A percentile compares a stretch with the other conserved stretches of the same genome.
Conservation (phyloP, 2,329 filamentous ascomycete genomes). For the Gyromitra esculenta region DNA sequence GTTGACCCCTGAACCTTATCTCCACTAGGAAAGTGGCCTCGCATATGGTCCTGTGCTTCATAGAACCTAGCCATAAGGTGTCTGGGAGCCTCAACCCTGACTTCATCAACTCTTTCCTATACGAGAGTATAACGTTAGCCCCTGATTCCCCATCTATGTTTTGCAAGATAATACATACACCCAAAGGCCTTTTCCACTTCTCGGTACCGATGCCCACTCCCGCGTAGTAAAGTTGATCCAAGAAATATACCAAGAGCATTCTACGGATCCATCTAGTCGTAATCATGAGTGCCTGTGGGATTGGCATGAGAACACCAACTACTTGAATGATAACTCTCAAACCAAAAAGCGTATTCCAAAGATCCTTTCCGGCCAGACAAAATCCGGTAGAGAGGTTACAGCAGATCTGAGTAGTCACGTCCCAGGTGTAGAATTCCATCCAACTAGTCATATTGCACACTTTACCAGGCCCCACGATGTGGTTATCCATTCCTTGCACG, state of each 20-base stretch:
- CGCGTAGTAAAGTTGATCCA: constrained; percentile 51
- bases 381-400: constrained; percentile 47
- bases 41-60: constrained; percentile 43
- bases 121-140: neutral
- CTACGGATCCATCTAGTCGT: constrained; percentile 49
- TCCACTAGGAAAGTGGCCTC: constrained; percentile 42
- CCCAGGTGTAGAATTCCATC: constrained; percentile 50
- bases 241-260: constrained; percentile 41
- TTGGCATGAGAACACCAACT: constrained; percentile 47
- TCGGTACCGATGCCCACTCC: constrained; percentile 33
- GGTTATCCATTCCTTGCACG: constrained; percentile 47
- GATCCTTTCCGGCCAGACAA: constrained; percentile 50
- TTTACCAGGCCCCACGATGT: constrained; percentile 33
- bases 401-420: constrained; percentile 43
- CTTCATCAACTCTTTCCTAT: constrained; percentile 47
- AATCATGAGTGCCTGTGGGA: constrained; percentile 44
- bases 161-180: constrained; percentile 21
- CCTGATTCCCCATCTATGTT: neutral
- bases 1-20: constrained; percentile 47
- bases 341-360: constrained; percentile 32
- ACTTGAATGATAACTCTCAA: constrained; percentile 49
- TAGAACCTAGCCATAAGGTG: constrained; percentile 50
- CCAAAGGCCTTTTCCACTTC: constrained; percentile 37
- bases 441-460: constrained; percentile 47
- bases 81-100: constrained; percentile 37